These are phyloP conservation scores for Candida fluviatilis DNA, from an alignment of 805 yeast species.

Conservation along the genomic window DNA sequence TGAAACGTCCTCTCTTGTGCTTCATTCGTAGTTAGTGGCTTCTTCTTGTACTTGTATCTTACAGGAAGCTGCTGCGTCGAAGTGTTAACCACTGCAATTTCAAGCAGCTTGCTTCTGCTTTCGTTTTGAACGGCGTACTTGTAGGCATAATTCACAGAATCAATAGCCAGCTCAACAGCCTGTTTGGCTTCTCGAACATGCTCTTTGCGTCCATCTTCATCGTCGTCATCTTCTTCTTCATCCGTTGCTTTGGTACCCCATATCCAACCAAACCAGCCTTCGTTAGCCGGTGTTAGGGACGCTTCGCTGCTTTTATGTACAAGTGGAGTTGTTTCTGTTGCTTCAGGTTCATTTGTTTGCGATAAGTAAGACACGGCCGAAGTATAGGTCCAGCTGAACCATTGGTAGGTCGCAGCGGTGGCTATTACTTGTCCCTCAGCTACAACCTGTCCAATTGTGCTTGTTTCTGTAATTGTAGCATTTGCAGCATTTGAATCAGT, in stretches of 20 bases:
- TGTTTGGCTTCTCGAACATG: constrained; percentile 24
- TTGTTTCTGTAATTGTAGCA: no score
- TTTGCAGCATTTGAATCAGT: no score
- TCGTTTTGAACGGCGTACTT: constrained; percentile 2
- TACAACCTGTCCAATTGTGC: no score
- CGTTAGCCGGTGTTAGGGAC: neutral
- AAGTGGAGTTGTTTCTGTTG: constrained; percentile 1
- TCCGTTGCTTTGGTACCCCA: constrained; percentile 10
- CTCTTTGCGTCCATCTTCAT: constrained; percentile 16
- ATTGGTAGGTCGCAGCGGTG: neutral
- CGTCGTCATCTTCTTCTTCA: constrained; percentile 11
- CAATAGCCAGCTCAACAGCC: constrained; percentile 30
- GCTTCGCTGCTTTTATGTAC: neutral
- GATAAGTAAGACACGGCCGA: neutral
- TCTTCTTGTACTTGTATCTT: constrained; percentile 22
- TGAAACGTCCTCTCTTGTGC: constrained; percentile 24
- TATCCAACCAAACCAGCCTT: constrained; percentile 23
- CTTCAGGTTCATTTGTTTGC: neutral
- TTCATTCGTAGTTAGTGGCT: constrained; percentile 34
- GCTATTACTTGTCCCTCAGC: no score
- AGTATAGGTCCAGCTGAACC: neutral
- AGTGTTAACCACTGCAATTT: constrained; percentile 34
- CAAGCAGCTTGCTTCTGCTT: constrained; percentile 13
- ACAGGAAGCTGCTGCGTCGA: constrained; percentile 31
- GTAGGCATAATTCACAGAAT: constrained; percentile 30